phyloP scores from a whole-genome alignment of 2,329 filamentous ascomycete genomes.

The Fusarium duplospermum region DNA sequence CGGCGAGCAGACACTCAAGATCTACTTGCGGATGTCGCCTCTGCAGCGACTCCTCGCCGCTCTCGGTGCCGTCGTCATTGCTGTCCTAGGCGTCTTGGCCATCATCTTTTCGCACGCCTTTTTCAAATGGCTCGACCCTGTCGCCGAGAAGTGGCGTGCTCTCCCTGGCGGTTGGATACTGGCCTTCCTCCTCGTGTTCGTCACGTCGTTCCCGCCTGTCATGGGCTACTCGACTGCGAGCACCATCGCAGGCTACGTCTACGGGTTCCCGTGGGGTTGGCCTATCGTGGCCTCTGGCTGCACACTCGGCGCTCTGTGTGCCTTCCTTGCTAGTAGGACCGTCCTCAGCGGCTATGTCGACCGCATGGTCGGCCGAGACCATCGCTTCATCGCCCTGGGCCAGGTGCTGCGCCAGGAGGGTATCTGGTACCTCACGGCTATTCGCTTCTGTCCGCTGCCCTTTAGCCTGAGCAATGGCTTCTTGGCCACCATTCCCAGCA shows the following conservation, averaged over 20 bases:
- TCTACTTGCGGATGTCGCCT: constrained; percentile 67
- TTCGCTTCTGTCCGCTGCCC: constrained; percentile 90
- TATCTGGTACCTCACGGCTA: constrained; percentile 87
- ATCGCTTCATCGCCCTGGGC: constrained; percentile 87
- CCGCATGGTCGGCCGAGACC: constrained; percentile 82
- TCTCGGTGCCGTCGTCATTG: constrained; percentile 60
- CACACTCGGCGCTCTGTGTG: constrained; percentile 79
- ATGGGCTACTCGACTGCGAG: constrained; percentile 85
- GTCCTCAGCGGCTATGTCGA: constrained; percentile 83
- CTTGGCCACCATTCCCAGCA: constrained; percentile 91
- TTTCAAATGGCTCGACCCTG: constrained; percentile 79
- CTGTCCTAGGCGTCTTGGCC: constrained; percentile 72
- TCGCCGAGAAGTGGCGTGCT: constrained; percentile 81
- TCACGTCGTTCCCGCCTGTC: constrained; percentile 85
- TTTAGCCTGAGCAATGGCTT: constrained; percentile 96
- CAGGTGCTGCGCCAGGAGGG: constrained; percentile 92
- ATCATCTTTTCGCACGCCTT: constrained; percentile 83
- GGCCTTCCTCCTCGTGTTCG: constrained; percentile 79
- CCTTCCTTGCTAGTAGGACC: constrained; percentile 85
- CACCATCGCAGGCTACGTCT: constrained; percentile 66
- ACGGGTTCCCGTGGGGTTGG: constrained; percentile 75
- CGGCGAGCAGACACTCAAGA: constrained; percentile 57
- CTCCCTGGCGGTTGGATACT: constrained; percentile 79
- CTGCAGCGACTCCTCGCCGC: constrained; percentile 72
- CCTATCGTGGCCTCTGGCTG: constrained; percentile 84